Evolutionary conservation across 164 flowering plant species (phyloP).

Genomic region (Dillenia suffruticosa): DNA sequence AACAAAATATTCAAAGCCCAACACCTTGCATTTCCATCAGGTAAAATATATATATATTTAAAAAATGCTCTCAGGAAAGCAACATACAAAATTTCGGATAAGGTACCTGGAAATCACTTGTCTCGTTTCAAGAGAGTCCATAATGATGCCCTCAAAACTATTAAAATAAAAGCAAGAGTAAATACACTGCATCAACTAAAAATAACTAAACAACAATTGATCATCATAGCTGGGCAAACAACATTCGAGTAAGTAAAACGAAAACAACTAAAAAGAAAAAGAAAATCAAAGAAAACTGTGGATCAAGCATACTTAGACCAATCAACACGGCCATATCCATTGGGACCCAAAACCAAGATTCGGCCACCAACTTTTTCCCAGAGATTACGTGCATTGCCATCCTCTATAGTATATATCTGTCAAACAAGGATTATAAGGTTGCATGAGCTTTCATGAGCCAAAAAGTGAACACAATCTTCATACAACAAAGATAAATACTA

Average conservation of each 20-base stretch:
- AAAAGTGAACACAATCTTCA: too few relatives aligned
- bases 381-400: constrained; percentile 48
- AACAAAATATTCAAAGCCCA: too few relatives aligned
- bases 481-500: too few relatives aligned
- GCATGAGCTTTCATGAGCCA: constrained; percentile 5
- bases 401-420: constrained; percentile 69
- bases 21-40: too few relatives aligned
- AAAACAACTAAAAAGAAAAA: constrained; percentile 1
- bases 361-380: constrained; percentile 71
- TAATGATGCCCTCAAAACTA: constrained; percentile 88
- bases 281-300: not conserved
- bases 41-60: not conserved
- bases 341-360: constrained; percentile 45
- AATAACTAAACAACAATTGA: not conserved
- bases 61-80: not conserved
- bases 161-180: constrained; percentile 15
- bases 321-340: constrained; percentile 52
- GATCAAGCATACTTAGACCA: constrained; percentile 78
- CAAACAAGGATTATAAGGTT: constrained; percentile 9
- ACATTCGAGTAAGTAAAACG: not conserved
- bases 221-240: not conserved
- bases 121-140: constrained; percentile 70
- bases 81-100: constrained; percentile 3
- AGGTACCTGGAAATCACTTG: constrained; percentile 64
- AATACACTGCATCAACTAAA: not conserved